Base-by-base conservation (phyloP, 2,329 filamentous ascomycete species). In the Penicillium sp. region DNA sequence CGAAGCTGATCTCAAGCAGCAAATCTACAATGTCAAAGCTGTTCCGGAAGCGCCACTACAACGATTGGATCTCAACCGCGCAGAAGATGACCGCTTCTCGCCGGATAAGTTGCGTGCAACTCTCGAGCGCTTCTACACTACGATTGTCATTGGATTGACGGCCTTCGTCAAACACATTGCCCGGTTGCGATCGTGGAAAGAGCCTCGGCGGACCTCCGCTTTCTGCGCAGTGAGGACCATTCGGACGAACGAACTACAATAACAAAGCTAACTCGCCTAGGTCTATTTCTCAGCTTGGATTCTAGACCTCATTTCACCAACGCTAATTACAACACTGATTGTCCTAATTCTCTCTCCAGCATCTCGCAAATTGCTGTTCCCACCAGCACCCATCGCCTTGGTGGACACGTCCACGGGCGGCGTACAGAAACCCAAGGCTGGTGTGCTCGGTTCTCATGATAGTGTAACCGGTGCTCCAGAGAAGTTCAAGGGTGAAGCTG, bases 391-490 rank as follows among this genome's bases (percentile, higher is more conserved):
- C 0, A 82, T 93, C 0, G 86, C 91, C 0, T 81, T 95, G 1
- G 90, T 95, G 48, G 84, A 89, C 65, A 80, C 83, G 38, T 86
- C 84, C 62, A 90, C 89, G 0, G 91, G 92, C 7, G 90, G 90
- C 7, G 82, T 94, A 0, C 88, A 95, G 74, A 93, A 90, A 69
- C 91, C 91, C 0, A 86, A 87, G 55, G 85, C 91, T 3, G 91
- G 91, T 1, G 87, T 92, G 0, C 78, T 95, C 0, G 92, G 90
- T 0, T 92, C 90, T 21, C 85, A 89, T 30, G 90, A 92, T 63
- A 92, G 90, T 60, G 84, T 90, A 0, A 96, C 92, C 0, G 92
- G 92, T 7, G 92, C 92, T 0, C 90, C 91, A 0, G 91, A 96
- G 73, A 91, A 92, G 67, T 86, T 92, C 77, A 90, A 92, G 72